Percentiles rank a stretch among this genome's conserved stretches.
These are phyloP conservation scores for Coniochaeta sp. DNA, from an alignment of 2,329 filamentous ascomycete species.

Conservation along the genomic window DNA sequence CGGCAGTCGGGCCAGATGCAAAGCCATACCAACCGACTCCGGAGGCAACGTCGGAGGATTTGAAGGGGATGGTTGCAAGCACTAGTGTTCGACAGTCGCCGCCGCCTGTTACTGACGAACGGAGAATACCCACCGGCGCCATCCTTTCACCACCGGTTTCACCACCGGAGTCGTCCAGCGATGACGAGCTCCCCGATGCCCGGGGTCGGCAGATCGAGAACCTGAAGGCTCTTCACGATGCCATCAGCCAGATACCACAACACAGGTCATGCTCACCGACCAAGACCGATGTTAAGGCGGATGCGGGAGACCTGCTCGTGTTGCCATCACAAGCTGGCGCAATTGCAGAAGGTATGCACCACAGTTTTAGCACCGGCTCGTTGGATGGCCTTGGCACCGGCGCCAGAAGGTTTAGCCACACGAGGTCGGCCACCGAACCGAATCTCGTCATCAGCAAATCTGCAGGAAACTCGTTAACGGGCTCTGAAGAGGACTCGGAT, in stretches of 20 bases:
- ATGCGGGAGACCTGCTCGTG: constrained; percentile 24
- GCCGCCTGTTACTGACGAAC: constrained; percentile 65
- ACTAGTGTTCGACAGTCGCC: constrained; percentile 74
- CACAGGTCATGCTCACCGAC: constrained; percentile 51
- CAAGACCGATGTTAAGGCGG: constrained; percentile 13
- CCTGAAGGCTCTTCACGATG: constrained; percentile 68
- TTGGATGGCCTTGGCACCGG: constrained; percentile 32
- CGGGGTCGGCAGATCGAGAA: constrained; percentile 43
- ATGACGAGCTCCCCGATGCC: constrained; percentile 53
- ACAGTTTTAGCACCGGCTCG: constrained; percentile 39
- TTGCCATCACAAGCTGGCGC: constrained; percentile 25
- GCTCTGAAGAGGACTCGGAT: constrained; percentile 58
- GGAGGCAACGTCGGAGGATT: constrained; percentile 41
- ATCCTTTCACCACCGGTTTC: constrained; percentile 91
- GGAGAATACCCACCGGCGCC: constrained; percentile 69
- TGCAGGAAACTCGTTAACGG: constrained; percentile 39
- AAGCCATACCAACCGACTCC: constrained; percentile 34
- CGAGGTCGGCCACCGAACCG: constrained; percentile 50
- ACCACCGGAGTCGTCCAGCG: constrained; percentile 85
- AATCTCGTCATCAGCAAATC: constrained; percentile 38
- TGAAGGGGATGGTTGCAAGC: constrained; percentile 39
- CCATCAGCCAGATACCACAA: constrained; percentile 72
- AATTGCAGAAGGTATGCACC: constrained; percentile 30
- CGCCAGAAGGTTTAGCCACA: constrained; percentile 38
- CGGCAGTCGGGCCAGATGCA: constrained; percentile 23